Percentiles rank a stretch among this genome's conserved stretches.
Conservation (phyloP, 139 green algal species). For the Chlamydomonas asymmetrica region DNA sequence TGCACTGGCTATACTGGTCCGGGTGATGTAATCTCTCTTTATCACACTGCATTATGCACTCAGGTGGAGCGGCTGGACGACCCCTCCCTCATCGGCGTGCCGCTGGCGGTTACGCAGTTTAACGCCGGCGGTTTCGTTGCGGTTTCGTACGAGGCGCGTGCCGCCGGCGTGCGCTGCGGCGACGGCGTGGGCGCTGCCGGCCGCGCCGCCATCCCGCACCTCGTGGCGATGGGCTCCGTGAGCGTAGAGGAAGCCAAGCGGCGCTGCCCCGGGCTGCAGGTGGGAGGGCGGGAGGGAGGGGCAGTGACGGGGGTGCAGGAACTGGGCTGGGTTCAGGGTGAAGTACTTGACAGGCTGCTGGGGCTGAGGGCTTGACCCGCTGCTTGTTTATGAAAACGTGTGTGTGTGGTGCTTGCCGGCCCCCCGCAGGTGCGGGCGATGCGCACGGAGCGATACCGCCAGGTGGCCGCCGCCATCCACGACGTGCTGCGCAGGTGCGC, state of each 20-base stretch:
- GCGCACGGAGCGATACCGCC: conserved; percentile 52
- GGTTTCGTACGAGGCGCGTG: conserved; percentile 64
- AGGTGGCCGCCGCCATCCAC: conserved; percentile 49
- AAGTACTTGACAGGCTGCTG: too few relatives aligned
- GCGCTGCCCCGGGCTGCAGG: conserved; percentile 58
- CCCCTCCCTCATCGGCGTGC: conserved; percentile 42
- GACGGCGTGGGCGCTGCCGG: conserved; percentile 61
- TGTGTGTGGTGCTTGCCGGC: too few relatives aligned
- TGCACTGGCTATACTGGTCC: not conserved
- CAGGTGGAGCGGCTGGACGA: conserved; percentile 67
- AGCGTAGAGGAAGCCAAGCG: conserved; percentile 47
- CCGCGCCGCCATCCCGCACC: conserved; percentile 38
- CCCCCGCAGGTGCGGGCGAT: conserved; percentile 62
- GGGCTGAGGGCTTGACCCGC: too few relatives aligned
- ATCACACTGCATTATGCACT: not conserved
- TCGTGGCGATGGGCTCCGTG: conserved; percentile 35
- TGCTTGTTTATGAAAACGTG: too few relatives aligned
- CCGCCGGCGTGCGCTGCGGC: conserved; percentile 57
- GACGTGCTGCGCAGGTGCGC: conserved; percentile 40
- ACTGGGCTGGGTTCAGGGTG: too few relatives aligned
- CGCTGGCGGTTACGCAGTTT: conserved; percentile 67
- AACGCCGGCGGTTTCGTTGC: conserved; percentile 72
- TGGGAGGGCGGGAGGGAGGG: too few relatives aligned
- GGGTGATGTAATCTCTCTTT: not conserved
- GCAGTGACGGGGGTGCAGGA: not conserved